Evolutionary conservation across 306 rosid species (phyloP), one percentile per base, ranked within the genome.

Genomic region (Pueraria montana): DNA sequence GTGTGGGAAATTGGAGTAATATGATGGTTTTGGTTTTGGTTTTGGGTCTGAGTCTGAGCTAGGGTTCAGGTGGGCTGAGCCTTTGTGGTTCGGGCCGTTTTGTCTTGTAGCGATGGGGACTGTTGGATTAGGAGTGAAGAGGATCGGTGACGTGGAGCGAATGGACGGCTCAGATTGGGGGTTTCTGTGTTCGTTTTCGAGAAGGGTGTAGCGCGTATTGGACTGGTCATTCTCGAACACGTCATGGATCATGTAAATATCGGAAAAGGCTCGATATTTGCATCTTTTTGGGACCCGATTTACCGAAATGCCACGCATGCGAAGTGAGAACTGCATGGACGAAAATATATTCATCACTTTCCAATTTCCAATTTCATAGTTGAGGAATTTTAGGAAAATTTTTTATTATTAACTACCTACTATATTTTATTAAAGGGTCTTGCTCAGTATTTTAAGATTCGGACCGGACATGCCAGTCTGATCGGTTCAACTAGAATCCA

Each of bases 141-240:
- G 90, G 97, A 94, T 94, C 85, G 89, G 0, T 94, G 94, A 92
- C 91, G 74, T 88, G 90, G 90, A 42, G 0, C 0, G 0, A 23
- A 36, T 80, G 81, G 55, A 92, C 69, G 98, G 94, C 4, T n/a
- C 30, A 10, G 87, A 91, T 91, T 80, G 45, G n/a, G 46, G 58
- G 32, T 64, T 80, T 72, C 76, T 94, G 97, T 94, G 98, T 89
- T 94, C 89, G 98, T 94, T 94, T 87, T 88, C 78, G 38, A 83
- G 89, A 87, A 81, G 79, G 80, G 74, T 68, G 87, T 78, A 76
- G 87, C 78, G 63, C 79, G 71, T n/a, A n/a, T n/a, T n/a, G n/a
- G n/a, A n/a, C n/a, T n/a, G n/a, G n/a, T n/a, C n/a, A n/a, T 82
- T 80, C 79, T 34, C 36, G 75, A 72, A 87, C 91, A 86, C 94